phyloP scores from a whole-genome alignment of 257 asterid species.

The Verbena officinalis region DNA sequence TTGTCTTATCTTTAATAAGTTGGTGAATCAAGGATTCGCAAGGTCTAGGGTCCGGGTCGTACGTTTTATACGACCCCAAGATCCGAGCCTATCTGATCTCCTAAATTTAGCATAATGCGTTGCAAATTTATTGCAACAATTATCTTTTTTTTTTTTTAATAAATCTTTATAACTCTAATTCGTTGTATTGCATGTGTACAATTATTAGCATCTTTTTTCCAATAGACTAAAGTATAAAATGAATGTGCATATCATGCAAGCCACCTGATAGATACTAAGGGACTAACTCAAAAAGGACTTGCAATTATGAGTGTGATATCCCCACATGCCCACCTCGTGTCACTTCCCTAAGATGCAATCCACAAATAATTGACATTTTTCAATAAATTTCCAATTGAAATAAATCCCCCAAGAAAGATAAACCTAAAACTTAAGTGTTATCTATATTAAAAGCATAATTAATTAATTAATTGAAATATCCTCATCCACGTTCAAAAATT shows the following conservation, averaged over 20 bases:
- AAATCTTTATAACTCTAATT: too few relatives aligned
- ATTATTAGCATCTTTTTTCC: constrained; percentile 1
- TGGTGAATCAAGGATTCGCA: too few relatives aligned
- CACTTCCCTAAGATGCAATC: constrained; percentile 7
- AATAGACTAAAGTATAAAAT: background rate
- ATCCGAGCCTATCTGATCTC: too few relatives aligned
- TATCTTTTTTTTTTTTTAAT: too few relatives aligned
- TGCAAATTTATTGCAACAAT: too few relatives aligned
- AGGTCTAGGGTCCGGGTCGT: too few relatives aligned
- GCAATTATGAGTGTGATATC: constrained; percentile 20
- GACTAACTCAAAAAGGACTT: background rate
- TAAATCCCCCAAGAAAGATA: too few relatives aligned
- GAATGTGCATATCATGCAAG: background rate
- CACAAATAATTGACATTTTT: background rate
- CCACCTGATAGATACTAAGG: constrained; percentile 3
- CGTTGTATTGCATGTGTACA: background rate
- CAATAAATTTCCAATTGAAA: too few relatives aligned
- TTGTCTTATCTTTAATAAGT: too few relatives aligned
- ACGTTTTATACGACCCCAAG: too few relatives aligned
- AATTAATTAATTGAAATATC: background rate
- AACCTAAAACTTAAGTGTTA: too few relatives aligned
- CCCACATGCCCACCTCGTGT: constrained; percentile 17
- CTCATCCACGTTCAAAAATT: background rate
- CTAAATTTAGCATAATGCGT: too few relatives aligned
- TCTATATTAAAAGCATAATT: background rate